phyloP scores from a whole-genome alignment of 192 early-diverging fungal species.

The Entophlyctis luteolus region DNA sequence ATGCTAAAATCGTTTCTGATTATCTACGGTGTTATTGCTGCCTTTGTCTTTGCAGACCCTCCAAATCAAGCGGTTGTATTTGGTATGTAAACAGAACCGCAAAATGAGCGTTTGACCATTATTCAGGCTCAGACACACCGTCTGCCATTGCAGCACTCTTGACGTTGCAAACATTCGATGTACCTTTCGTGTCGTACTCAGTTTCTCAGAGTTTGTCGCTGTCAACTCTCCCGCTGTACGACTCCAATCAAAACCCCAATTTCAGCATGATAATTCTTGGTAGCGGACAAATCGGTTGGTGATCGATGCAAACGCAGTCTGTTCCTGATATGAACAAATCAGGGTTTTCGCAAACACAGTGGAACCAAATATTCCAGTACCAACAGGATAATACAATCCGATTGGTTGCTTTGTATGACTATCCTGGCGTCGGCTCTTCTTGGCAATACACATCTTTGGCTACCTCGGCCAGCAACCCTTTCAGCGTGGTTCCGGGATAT shows the following conservation, averaged over 20 bases:
- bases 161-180: neutral
- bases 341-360: neutral
- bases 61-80: neutral
- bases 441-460: neutral
- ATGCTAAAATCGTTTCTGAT: no score
- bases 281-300: neutral
- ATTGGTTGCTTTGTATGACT: conserved; percentile 15
- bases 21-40: no score
- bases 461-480: neutral
- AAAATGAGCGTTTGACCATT: no score
- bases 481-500: no score
- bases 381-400: neutral
- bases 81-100: no score
- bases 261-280: conserved; percentile 7
- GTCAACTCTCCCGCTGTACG: neutral
- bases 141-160: neutral
- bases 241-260: neutral
- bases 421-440: neutral
- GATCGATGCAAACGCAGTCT: neutral
- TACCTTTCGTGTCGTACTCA: neutral
- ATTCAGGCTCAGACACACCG: neutral
- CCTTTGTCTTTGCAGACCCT: no score
- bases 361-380: conserved; percentile 13
- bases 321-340: neutral
- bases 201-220: neutral